phyloP scores from a whole-genome alignment of 1,284 basidiomycete species.

The Trichosporon asahii region DNA sequence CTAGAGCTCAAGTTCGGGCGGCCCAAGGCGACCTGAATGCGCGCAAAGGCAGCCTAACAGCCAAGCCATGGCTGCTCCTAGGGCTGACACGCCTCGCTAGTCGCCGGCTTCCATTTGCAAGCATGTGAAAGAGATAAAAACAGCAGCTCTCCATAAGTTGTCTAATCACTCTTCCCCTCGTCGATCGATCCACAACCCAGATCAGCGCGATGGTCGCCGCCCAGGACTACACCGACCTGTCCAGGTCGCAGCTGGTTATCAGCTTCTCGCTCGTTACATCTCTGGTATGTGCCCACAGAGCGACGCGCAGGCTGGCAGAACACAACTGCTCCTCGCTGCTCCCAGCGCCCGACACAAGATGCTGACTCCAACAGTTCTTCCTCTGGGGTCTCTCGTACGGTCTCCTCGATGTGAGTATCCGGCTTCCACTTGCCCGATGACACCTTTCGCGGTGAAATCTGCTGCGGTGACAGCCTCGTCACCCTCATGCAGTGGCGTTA shows the following conservation, averaged over 20 bases:
- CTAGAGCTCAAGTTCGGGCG: background rate
- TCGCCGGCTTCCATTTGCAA: background rate
- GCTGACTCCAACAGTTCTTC: slow-evolving; percentile 23
- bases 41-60: background rate
- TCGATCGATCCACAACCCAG: background rate
- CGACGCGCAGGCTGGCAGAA: background rate
- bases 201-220: slow-evolving; percentile 5
- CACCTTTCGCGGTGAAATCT: background rate
- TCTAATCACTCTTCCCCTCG: background rate
- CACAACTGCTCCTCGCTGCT: background rate
- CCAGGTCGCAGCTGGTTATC: slow-evolving; percentile 18
- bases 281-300: slow-evolving; percentile 13
- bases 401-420: slow-evolving; percentile 34
- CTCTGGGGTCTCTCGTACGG: slow-evolving; percentile 37
- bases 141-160: background rate
- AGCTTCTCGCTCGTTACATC: slow-evolving; percentile 29
- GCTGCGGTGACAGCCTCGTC: background rate
- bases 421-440: slow-evolving; percentile 9
- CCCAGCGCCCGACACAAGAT: background rate
- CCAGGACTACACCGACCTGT: slow-evolving; percentile 28
- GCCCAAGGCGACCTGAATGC: background rate
- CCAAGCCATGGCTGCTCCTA: background rate
- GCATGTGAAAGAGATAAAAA: slow-evolving; percentile 3
- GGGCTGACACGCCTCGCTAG: background rate
- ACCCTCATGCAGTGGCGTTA: background rate